Conservation (phyloP, 1,139 yeast genomes). For the Kurtzmaniella quercitrusa region DNA sequence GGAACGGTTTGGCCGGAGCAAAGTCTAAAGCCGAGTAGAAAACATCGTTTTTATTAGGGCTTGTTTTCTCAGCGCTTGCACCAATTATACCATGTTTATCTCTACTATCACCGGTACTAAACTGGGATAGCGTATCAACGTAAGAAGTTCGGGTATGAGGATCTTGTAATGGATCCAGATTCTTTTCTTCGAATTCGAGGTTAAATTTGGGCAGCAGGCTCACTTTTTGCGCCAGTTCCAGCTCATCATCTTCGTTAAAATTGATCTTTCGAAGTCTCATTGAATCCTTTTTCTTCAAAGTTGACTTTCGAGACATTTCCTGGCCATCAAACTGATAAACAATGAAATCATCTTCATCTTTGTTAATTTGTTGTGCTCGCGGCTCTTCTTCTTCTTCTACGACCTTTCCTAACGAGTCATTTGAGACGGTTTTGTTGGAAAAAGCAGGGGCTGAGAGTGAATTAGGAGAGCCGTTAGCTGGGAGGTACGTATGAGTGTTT, state of each 20-base stretch:
- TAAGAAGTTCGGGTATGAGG: not conserved
- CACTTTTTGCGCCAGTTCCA: constrained; percentile 2
- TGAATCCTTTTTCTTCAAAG: constrained; percentile 38
- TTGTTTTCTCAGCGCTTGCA: constrained; percentile 13
- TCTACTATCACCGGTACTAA: constrained; percentile 7
- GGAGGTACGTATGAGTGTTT: no score
- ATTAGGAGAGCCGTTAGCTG: constrained; percentile 10
- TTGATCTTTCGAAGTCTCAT: constrained; percentile 42
- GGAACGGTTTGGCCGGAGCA: not conserved
- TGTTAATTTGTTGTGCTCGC: constrained; percentile 2
- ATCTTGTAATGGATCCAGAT: not conserved
- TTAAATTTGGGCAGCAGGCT: not conserved
- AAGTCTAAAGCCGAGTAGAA: constrained; percentile 8
- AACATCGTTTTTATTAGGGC: constrained; percentile 19
- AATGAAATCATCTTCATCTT: constrained; percentile 17
- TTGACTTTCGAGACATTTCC: constrained; percentile 35
- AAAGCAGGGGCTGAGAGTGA: constrained; percentile 5
- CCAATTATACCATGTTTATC: constrained; percentile 8
- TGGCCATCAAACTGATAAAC: constrained; percentile 31
- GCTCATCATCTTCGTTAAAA: constrained; percentile 14
- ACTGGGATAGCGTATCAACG: constrained; percentile 1
- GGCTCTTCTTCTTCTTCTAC: constrained; percentile 39
- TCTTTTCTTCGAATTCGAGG: not conserved
- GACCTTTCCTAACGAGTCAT: constrained; percentile 39
- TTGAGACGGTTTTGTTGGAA: constrained; percentile 25